Conservation (phyloP, 345 rosid genomes). For the Salix dunnii region DNA sequence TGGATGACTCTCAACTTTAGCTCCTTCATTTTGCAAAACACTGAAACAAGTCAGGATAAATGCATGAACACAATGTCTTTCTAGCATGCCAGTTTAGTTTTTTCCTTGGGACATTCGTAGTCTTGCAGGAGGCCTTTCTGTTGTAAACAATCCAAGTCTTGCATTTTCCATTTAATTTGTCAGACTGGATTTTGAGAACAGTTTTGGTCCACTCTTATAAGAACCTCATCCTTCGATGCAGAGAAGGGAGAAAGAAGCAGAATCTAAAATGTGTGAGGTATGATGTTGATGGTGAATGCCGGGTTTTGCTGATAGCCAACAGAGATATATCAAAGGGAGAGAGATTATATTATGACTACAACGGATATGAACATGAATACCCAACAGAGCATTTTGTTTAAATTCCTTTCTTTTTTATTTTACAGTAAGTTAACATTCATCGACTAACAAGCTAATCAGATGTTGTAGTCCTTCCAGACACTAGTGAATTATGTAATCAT, state of each 20-base stretch:
- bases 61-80: background rate
- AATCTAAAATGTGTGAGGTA: conserved; percentile 33
- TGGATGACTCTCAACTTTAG: background rate
- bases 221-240: conserved; percentile 7
- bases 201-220: background rate
- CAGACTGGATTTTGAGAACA: background rate
- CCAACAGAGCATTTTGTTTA: conserved; percentile 32
- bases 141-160: background rate
- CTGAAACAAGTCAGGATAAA: background rate
- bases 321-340: conserved; percentile 32
- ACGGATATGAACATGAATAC: conserved; percentile 31
- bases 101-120: background rate
- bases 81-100: background rate
- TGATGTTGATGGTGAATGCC: conserved; percentile 22
- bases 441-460: background rate
- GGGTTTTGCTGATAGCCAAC: conserved; percentile 30
- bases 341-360: conserved; percentile 27
- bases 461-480: background rate
- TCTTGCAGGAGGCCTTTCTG: background rate
- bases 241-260: conserved; percentile 36
- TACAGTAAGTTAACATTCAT: background rate
- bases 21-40: background rate
- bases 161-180: background rate
- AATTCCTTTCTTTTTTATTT: background rate
- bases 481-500: background rate